These are phyloP conservation scores for Nitzschia inconspicua DNA, from an alignment of 108 stramenopile genomes.

Conservation along the genomic window DNA sequence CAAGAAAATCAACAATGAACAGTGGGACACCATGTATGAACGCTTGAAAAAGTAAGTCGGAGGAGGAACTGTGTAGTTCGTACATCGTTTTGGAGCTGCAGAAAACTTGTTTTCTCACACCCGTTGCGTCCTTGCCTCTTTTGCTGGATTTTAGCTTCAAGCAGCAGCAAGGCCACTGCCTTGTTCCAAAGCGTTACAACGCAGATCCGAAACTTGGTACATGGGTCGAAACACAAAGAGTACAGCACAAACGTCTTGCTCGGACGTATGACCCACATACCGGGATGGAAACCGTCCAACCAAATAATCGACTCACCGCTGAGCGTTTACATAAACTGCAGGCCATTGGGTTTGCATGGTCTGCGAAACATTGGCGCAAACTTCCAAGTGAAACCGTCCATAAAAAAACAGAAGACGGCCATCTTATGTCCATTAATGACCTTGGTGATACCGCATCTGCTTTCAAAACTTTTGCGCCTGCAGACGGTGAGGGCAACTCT, in stretches of 20 bases:
- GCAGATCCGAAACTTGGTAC: slow-evolving; percentile 36
- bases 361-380: slow-evolving; percentile 38
- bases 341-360: slow-evolving; percentile 54
- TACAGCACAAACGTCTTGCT: slow-evolving; percentile 41
- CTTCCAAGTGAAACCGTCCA: not conserved
- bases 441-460: not conserved
- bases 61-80: not conserved
- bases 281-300: slow-evolving; percentile 17
- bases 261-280: slow-evolving; percentile 12
- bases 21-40: slow-evolving; percentile 19
- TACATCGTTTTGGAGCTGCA: too few species aligned
- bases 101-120: not conserved
- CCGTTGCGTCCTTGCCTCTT: not conserved
- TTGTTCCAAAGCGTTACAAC: slow-evolving; percentile 42
- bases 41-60: not conserved
- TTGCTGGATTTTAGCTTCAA: slow-evolving; percentile 19
- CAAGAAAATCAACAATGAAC: slow-evolving; percentile 23
- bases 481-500: not conserved
- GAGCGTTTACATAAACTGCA: slow-evolving; percentile 51
- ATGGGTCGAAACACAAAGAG: slow-evolving; percentile 34
- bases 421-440: not conserved
- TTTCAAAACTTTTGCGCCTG: not conserved
- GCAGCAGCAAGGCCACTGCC: slow-evolving; percentile 37
- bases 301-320: slow-evolving; percentile 45
- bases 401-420: not conserved